phyloP scores from a whole-genome alignment of 805 yeast species.

The Candida insectalens region DNA sequence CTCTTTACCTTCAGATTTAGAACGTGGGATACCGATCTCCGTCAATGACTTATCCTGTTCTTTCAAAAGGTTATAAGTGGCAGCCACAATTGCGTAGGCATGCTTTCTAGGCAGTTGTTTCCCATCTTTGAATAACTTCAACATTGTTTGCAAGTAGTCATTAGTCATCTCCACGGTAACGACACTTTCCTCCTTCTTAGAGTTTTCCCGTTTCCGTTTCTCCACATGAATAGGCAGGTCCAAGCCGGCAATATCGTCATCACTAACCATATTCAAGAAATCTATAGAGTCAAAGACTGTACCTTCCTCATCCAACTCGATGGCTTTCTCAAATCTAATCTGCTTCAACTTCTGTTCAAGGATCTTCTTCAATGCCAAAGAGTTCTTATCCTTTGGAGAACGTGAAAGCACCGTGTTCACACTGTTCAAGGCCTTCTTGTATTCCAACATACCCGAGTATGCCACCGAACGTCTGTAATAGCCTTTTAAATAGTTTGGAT shows the following conservation, averaged over 20 bases:
- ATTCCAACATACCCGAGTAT: conserved; percentile 61
- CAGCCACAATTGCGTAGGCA: conserved; percentile 72
- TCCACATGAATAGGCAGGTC: conserved; percentile 30
- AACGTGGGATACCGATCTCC: conserved; percentile 40
- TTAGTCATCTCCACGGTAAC: conserved; percentile 31
- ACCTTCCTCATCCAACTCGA: conserved; percentile 55
- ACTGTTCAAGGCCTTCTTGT: conserved; percentile 64
- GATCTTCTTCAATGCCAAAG: conserved; percentile 51
- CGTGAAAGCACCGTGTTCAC: conserved; percentile 50
- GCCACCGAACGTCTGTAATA: conserved; percentile 86
- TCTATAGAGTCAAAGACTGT: conserved; percentile 39
- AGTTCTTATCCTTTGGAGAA: conserved; percentile 62
- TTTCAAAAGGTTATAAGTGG: conserved; percentile 53
- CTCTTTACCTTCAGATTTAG: conserved; percentile 26
- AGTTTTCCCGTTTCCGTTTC: conserved; percentile 10
- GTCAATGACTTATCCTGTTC: conserved; percentile 60
- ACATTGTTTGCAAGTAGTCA: conserved; percentile 54
- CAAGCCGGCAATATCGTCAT: conserved; percentile 54
- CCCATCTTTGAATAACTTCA: conserved; percentile 64
- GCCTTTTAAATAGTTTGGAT: conserved; percentile 63
- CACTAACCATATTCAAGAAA: conserved; percentile 38
- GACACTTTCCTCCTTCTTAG: conserved; percentile 9
- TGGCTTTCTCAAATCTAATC: conserved; percentile 79
- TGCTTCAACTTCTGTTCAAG: conserved; percentile 58
- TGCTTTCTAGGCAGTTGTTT: conserved; percentile 71